Evolutionary conservation across 371 early-diverging fungal species (phyloP), one percentile per base, ranked within the genome.

Genomic region (Lichtheimia ramosa): DNA sequence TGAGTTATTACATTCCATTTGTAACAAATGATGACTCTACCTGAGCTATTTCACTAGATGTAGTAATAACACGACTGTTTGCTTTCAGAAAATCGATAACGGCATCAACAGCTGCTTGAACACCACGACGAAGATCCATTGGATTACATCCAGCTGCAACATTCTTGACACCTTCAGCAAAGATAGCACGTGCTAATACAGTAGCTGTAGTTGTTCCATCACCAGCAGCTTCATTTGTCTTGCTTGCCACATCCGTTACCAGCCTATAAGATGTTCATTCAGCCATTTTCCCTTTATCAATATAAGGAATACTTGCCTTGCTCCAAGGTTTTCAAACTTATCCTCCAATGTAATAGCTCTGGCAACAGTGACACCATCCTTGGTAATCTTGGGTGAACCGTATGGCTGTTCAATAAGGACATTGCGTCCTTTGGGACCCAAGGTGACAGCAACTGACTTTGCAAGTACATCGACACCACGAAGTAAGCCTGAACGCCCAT

Each of bases 201-300:
- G 98, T 98, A 56, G 99, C 99, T 41, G 99, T 98, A 59, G 99
- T 98, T 48, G 99, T 98, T 66, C 99, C 99, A 79, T 98, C 99
- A 73, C 99, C 99, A 62, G 99, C 99, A 61, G 87, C 80, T 79
- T 98, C 99, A 78, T 98, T 98, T 66, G 99, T 96, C 89, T 97
- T 97, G 88, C 92, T 95, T 59, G 99, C 99, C 48, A 98, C 98
- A 75, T 98, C 98, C 83, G 97, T 97, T 59, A 98, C 97, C 48
- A 98, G 87, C 62, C 92, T 89, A 70, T 40, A 8, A n/a, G n/a
- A 57, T 4, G 4, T 15, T 34, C 34, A 10, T 41, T 12, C 23
- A 18, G 13, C 10, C 23, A n/a, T 14, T 1, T 25, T 12, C 2
- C n/a, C 21, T 53, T 12, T 24, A 39, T 39, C n/a, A 16, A 15